phyloP scores from a whole-genome alignment of 495 filamentous ascomycete species.

The Podospora appendiculata region DNA sequence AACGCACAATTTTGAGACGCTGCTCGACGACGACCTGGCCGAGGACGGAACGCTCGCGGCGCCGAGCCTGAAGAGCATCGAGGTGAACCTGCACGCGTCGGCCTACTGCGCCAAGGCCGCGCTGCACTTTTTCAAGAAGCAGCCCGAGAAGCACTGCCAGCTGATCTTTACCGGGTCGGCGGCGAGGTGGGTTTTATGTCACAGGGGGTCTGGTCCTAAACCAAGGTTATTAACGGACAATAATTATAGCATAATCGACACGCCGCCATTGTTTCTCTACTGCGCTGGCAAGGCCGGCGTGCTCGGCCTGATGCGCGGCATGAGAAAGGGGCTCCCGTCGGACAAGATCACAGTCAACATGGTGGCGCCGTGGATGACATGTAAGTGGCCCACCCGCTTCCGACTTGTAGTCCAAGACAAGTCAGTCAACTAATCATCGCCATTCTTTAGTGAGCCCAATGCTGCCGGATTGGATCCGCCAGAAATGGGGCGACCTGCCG shows the following conservation, averaged over 20 bases:
- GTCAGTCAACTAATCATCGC: background rate
- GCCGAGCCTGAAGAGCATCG: background rate
- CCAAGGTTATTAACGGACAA: too few species aligned
- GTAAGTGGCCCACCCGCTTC: background rate
- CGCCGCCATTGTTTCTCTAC: background rate
- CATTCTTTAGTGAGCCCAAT: background rate
- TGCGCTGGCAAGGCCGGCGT: background rate
- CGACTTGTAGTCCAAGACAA: background rate
- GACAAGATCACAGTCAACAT: background rate
- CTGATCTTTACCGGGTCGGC: background rate
- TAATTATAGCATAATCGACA: background rate
- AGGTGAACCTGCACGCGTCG: background rate
- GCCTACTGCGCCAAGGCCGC: background rate
- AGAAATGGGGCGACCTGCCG: slow-evolving; percentile 1
- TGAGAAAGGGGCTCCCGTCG: background rate
- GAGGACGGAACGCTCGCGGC: background rate
- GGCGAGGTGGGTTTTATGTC: too few species aligned
- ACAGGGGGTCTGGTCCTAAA: too few species aligned
- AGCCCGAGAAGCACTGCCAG: background rate
- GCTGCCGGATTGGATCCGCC: background rate
- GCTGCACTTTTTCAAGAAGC: background rate
- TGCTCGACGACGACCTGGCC: background rate
- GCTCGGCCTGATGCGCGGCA: background rate
- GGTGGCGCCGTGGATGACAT: background rate
- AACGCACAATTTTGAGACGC: background rate